Conservation (phyloP, 768 basidiomycete genomes). For the Lactifluus rugatus region DNA sequence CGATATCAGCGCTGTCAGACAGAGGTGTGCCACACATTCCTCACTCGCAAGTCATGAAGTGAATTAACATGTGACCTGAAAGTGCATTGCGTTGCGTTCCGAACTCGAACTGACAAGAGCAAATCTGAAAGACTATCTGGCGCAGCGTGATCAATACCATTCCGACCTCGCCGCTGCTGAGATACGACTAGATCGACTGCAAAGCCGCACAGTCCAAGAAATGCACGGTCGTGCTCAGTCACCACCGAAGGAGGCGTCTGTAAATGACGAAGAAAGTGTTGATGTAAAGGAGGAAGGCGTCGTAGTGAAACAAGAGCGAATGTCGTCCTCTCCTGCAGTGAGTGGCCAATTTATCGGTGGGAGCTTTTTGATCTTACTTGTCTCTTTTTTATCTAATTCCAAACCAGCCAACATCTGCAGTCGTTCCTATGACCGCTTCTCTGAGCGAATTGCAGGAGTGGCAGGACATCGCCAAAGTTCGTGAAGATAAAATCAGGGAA, state of each 20-base stretch:
- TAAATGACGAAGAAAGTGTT: slow-evolving; percentile 13
- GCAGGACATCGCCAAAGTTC: slow-evolving; percentile 33
- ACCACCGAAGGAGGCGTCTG: slow-evolving; percentile 3
- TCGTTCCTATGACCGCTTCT: slow-evolving; percentile 27
- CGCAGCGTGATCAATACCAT: slow-evolving; percentile 39
- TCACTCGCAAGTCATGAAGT: background rate
- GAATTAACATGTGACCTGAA: slow-evolving; percentile 10
- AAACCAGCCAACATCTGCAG: slow-evolving; percentile 31
- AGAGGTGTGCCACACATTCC: slow-evolving; percentile 38
- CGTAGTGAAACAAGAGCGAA: slow-evolving; percentile 35
- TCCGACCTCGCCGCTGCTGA: slow-evolving; percentile 47
- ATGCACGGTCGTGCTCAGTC: slow-evolving; percentile 2
- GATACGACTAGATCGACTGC: slow-evolving; percentile 50
- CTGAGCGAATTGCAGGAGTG: slow-evolving; percentile 26
- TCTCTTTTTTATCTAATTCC: slow-evolving; percentile 34
- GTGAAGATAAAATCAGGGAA: slow-evolving; percentile 23
- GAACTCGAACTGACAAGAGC: slow-evolving; percentile 43
- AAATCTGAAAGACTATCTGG: slow-evolving; percentile 41
- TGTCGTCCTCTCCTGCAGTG: slow-evolving; percentile 61
- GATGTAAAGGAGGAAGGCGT: slow-evolving; percentile 22
- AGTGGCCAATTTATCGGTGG: slow-evolving; percentile 63
- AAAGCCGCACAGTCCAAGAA: slow-evolving; percentile 39
- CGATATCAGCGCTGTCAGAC: slow-evolving; percentile 47
- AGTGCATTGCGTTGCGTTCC: slow-evolving; percentile 53
- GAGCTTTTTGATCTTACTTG: slow-evolving; percentile 37